Evolutionary conservation across 73 alveolate genomes (phyloP).

Genomic region (Stentor coeruleus): DNA sequence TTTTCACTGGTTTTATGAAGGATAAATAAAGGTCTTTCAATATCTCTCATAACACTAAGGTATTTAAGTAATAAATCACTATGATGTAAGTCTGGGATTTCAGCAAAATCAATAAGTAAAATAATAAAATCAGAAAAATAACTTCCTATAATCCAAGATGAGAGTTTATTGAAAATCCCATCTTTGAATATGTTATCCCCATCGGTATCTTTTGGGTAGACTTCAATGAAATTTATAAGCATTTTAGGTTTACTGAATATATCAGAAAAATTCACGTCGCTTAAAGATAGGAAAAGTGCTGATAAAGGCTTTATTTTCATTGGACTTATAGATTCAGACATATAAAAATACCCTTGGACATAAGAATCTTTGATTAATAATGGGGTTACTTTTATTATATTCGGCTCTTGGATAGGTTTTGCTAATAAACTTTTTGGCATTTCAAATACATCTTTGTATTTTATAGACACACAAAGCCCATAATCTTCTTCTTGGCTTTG

Average conservation of each 20-base stretch:
- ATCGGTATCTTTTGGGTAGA: background rate
- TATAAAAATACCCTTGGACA: background rate
- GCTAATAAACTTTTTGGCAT: background rate
- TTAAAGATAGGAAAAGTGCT: background rate
- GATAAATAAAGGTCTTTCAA: background rate
- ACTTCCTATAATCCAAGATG: slow-evolving; percentile 10
- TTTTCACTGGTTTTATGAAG: background rate
- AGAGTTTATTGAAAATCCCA: background rate
- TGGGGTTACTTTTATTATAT: background rate
- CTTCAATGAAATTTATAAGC: background rate
- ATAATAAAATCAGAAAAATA: background rate
- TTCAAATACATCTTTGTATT: background rate
- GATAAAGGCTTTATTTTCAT: background rate
- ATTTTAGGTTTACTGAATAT: background rate
- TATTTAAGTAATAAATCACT: background rate
- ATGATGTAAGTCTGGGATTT: slow-evolving; percentile 2
- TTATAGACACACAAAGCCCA: background rate
- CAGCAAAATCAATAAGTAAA: background rate
- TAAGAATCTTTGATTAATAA: background rate
- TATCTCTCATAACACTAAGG: background rate
- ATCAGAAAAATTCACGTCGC: background rate
- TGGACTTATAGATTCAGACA: background rate
- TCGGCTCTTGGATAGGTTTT: background rate
- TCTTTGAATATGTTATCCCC: background rate
- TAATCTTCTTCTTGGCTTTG: background rate